Percentiles rank a stretch among this genome's conserved stretches.
Conservation (phyloP, 1,139 yeast species). For the Magnusiomyces suaveolens region DNA sequence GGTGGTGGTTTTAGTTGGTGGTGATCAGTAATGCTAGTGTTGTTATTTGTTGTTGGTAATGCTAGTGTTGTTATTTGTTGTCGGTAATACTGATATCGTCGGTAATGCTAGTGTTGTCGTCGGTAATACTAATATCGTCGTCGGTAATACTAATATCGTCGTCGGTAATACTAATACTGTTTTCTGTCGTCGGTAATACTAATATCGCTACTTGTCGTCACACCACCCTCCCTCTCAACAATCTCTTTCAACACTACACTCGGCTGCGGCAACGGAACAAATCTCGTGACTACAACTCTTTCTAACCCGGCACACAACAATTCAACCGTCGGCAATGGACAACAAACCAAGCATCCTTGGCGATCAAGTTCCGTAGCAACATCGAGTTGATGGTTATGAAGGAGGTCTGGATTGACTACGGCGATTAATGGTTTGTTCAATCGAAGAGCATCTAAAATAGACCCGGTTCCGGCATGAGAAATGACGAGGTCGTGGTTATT, state of each 20-base stretch:
- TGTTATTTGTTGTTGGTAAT: too few relatives aligned
- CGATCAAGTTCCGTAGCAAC: constrained; percentile 42
- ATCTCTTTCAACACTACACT: neutral
- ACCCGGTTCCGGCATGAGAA: constrained; percentile 82
- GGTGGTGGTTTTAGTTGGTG: too few relatives aligned
- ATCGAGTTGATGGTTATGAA: constrained; percentile 84
- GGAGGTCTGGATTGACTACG: constrained; percentile 56
- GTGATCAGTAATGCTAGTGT: too few relatives aligned
- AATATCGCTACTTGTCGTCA: constrained; percentile 19
- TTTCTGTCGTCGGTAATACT: too few relatives aligned
- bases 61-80: too few relatives aligned
- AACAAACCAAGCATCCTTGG: neutral
- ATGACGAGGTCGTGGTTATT: constrained; percentile 47
- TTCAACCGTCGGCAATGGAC: neutral
- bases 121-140: too few relatives aligned
- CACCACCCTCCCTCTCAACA: constrained; percentile 25
- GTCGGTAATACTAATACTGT: too few relatives aligned
- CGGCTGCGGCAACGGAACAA: neutral
- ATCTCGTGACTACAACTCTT: neutral
- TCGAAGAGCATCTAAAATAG: constrained; percentile 69
- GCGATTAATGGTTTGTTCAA: constrained; percentile 50
- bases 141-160: too few relatives aligned
- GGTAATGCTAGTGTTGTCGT: too few relatives aligned
- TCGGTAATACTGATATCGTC: too few relatives aligned
- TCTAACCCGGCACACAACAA: neutral